These are phyloP conservation scores for Adansonia rubrostipa DNA, from an alignment of 441 rosid species.

Conservation along the genomic window DNA sequence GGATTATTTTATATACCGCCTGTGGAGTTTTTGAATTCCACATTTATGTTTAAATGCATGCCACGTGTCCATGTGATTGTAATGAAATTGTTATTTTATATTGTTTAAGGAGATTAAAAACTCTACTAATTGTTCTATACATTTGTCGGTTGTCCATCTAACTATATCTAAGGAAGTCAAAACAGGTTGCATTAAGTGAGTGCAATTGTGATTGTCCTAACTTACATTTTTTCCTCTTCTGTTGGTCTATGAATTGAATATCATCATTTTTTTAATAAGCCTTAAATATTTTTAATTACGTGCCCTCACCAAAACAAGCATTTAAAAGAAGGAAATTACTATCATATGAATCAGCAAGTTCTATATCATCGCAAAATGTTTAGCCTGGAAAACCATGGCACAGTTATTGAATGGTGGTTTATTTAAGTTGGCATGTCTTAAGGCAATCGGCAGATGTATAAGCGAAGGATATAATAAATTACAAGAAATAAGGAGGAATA, in stretches of 20 bases:
- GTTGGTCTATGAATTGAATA: not conserved
- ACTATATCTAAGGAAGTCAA: not conserved
- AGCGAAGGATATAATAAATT: not conserved
- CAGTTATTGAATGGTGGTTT: not conserved
- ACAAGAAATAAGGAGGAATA: not conserved
- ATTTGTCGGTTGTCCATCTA: not conserved
- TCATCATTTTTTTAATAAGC: not conserved
- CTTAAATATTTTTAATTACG: not conserved
- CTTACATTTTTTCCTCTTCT: not conserved
- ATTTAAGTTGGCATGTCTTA: not conserved
- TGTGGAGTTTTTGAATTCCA: not conserved
- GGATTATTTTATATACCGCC: not conserved
- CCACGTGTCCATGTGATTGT: not conserved
- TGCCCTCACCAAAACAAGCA: not conserved
- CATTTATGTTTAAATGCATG: not conserved
- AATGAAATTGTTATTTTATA: slow-evolving; percentile 3
- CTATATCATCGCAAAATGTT: not conserved
- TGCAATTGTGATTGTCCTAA: not conserved
- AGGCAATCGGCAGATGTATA: not conserved
- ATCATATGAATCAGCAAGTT: not conserved
- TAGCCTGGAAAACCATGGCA: not conserved
- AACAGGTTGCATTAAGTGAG: not conserved
- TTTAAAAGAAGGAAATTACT: not conserved
- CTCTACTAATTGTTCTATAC: not conserved
- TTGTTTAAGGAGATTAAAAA: not conserved